Conservation (phyloP, 495 filamentous ascomycete genomes). For the Choiromyces venosus region DNA sequence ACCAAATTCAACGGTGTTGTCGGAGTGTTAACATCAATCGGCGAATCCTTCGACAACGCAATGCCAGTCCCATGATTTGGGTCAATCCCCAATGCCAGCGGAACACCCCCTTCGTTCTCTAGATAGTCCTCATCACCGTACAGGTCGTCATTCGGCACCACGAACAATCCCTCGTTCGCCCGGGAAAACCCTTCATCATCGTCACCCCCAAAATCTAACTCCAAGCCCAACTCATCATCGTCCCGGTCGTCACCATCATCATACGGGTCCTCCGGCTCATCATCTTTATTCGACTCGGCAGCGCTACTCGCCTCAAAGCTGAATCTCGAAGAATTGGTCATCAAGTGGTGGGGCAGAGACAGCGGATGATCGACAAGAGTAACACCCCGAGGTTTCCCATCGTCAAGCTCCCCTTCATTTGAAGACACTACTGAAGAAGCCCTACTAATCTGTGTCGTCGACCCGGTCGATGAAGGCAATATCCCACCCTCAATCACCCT, state of each 20-base stretch:
- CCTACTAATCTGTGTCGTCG: neutral
- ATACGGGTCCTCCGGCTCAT: constrained; percentile 50
- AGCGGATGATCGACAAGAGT: constrained; percentile 42
- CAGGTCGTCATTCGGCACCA: neutral
- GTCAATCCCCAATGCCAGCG: constrained; percentile 11
- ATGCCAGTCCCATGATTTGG: constrained; percentile 20
- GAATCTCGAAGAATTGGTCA: constrained; percentile 64
- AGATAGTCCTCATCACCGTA: neutral
- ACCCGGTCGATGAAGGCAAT: neutral
- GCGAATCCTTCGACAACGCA: constrained; percentile 9
- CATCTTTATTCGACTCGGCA: constrained; percentile 25
- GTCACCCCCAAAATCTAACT: constrained; percentile 64
- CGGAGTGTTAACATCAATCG: constrained; percentile 7
- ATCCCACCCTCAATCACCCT: neutral
- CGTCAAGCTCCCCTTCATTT: constrained; percentile 26
- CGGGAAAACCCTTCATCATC: constrained; percentile 53
- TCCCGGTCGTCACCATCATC: constrained; percentile 41
- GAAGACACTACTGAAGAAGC: neutral
- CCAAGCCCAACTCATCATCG: constrained; percentile 63
- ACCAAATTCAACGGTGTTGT: neutral
- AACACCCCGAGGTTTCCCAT: constrained; percentile 35
- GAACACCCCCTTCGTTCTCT: constrained; percentile 13
- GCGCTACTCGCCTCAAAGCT: constrained; percentile 61
- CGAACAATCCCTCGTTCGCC: constrained; percentile 37
- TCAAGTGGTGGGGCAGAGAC: constrained; percentile 55